Evolutionary conservation across 2,329 filamentous ascomycete genomes (phyloP).

Genomic region (Sarocladium strictum): DNA sequence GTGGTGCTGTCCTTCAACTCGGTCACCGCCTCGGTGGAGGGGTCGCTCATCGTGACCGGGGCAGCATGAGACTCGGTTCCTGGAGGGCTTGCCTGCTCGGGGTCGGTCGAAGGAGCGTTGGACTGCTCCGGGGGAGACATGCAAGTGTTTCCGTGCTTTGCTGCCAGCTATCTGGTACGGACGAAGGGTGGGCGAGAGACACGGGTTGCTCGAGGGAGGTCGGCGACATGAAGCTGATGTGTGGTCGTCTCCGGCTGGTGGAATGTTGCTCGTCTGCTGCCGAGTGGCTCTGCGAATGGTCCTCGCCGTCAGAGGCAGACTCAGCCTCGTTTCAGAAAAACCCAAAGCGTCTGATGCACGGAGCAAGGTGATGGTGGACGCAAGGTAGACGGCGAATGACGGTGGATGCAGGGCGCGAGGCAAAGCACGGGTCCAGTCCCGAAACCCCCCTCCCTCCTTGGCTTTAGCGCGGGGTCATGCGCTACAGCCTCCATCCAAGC

Average conservation of each 20-base stretch:
- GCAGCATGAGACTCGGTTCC: constrained; percentile 21
- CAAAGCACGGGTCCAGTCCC: background rate
- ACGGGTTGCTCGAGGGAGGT: background rate
- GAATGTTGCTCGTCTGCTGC: background rate
- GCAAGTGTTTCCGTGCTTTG: constrained; percentile 16
- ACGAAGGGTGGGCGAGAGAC: background rate
- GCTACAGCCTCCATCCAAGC: background rate
- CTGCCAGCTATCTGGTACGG: background rate
- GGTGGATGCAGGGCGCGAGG: background rate
- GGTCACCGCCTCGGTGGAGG: constrained; percentile 17
- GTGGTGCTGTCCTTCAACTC: background rate
- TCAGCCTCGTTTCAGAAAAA: background rate
- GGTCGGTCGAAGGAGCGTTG: constrained; percentile 13
- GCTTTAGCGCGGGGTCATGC: constrained; percentile 5
- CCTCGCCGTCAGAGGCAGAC: background rate
- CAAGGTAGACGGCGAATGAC: background rate
- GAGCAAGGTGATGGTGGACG: background rate
- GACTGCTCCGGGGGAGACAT: constrained; percentile 31
- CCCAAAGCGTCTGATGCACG: background rate
- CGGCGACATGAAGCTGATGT: background rate
- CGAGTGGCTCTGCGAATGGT: background rate
- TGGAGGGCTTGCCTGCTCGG: constrained; percentile 13
- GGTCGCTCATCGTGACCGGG: constrained; percentile 17
- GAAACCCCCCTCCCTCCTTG: constrained; percentile 6
- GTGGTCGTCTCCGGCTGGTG: background rate